phyloP scores from a whole-genome alignment of 495 filamentous ascomycete species.

The Neurospora terricola region DNA sequence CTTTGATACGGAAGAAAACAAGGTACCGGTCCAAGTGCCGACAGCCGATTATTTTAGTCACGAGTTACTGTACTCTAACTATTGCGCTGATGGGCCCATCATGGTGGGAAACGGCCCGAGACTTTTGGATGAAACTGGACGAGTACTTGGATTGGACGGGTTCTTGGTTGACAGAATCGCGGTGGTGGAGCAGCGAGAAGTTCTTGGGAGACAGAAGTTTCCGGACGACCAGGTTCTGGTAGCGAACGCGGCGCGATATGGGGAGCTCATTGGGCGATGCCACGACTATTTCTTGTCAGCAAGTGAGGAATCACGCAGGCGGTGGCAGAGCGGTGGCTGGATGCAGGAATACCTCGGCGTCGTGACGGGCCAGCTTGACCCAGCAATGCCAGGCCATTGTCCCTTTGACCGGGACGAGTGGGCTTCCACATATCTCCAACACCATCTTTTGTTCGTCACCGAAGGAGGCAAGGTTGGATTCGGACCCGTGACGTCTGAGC shows the following conservation, averaged over 20 bases:
- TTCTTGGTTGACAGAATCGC: background rate
- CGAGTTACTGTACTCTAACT: background rate
- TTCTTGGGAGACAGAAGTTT: background rate
- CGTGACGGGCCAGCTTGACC: background rate
- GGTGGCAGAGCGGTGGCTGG: background rate
- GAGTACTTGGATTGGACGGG: background rate
- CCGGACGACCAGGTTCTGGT: background rate
- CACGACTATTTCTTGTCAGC: background rate
- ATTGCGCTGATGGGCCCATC: background rate
- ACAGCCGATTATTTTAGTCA: background rate
- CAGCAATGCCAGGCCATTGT: background rate
- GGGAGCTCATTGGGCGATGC: background rate
- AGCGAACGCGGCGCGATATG: background rate
- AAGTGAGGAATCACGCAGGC: background rate
- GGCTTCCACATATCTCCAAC: background rate
- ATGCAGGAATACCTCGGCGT: background rate
- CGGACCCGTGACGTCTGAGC: background rate
- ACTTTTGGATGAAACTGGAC: background rate
- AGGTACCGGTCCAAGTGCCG: background rate
- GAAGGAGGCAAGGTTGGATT: background rate
- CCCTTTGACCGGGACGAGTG: background rate
- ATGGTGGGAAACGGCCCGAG: background rate
- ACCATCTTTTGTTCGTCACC: background rate
- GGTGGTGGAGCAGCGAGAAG: background rate
- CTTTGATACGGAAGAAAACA: background rate